Evolutionary conservation across 805 yeast species (phyloP), one percentile per base, ranked within the genome.

Genomic region (Sugiyamaella lignohabitans): DNA sequence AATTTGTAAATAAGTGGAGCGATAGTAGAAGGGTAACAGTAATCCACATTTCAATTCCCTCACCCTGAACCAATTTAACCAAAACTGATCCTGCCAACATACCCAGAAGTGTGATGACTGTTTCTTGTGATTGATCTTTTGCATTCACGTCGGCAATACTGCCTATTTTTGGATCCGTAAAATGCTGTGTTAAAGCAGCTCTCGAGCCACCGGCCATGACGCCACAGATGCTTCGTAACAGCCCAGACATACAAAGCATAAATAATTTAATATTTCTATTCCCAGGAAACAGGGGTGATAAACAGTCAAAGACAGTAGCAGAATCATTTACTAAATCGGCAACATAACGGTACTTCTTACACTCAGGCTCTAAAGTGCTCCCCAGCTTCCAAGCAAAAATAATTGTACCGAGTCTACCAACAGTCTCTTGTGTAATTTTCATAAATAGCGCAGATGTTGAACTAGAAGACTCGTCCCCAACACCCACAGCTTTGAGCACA

Each of bases 191-290:
- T 38, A 64, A 54, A 1, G 69, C 69, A 16, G 69, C 67, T 5
- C 64, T 46, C 4, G 66, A 59, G 10, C 69, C 68, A 20, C 62
- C 62, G 10, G 67, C 69, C 63, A 64, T 58, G 23, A 64, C 69
- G 2, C 65, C 65, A 42, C 69, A 64, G 17, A 65, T 52, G 18
- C 64, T 55, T 24, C 64, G 43, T 40, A 65, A 48, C 21, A 63
- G 44, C 3, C 68, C 69, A 3, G 68, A 61, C 49, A 52, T 47
- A 51, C 67, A 62, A 38, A 64, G 51, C 46, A 61, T 35, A 16
- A 54, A 35, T 1, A 64, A 40, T 43, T 52, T 55, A 21, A 52
- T 39, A 23, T 45, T 40, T 35, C 45, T 44, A 27, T 49, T 37
- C 16, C 46, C 53, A 4, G 59, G 58, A 43, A 63, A 60, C 41